Evolutionary conservation across 2,329 filamentous ascomycete species (phyloP).

Genomic region (Clonostachys sp.): DNA sequence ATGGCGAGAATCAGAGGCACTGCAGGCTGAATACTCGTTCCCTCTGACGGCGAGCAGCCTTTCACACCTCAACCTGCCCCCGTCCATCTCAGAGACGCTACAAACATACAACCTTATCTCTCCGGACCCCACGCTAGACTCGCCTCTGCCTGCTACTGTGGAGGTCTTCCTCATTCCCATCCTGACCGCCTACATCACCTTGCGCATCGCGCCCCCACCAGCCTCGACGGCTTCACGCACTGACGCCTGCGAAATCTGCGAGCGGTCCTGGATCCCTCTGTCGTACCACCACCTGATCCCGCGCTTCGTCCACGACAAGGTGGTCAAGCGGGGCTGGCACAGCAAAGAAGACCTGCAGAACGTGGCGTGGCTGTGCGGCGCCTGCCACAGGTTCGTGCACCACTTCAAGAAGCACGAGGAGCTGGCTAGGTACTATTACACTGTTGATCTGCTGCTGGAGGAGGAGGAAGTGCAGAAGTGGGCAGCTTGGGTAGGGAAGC

Average conservation of each 20-base stretch:
- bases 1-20: constrained; percentile 29
- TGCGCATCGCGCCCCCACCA: constrained; percentile 57
- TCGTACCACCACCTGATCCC: constrained; percentile 87
- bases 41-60: constrained; percentile 50
- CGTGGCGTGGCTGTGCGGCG: constrained; percentile 81
- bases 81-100: constrained; percentile 62
- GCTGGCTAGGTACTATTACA: constrained; percentile 68
- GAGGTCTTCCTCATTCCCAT: constrained; percentile 58
- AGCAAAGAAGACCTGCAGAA: constrained; percentile 68
- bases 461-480: constrained; percentile 70
- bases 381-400: constrained; percentile 82
- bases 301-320: constrained; percentile 71
- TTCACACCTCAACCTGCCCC: constrained; percentile 43
- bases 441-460: constrained; percentile 64
- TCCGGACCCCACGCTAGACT: constrained; percentile 21
- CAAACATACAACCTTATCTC: constrained; percentile 59
- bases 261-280: constrained; percentile 67
- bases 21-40: constrained; percentile 51
- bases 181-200: constrained; percentile 56
- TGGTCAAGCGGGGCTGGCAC: constrained; percentile 75
- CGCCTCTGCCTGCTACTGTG: constrained; percentile 28
- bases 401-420: constrained; percentile 71
- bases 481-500: constrained; percentile 66
- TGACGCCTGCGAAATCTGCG: constrained; percentile 70
- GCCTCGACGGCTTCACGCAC: constrained; percentile 53